A percentile compares a stretch with the other conserved stretches of the same genome.
phyloP scores from a whole-genome alignment of 768 basidiomycete species.

The Phlebiopsis gigantea region DNA sequence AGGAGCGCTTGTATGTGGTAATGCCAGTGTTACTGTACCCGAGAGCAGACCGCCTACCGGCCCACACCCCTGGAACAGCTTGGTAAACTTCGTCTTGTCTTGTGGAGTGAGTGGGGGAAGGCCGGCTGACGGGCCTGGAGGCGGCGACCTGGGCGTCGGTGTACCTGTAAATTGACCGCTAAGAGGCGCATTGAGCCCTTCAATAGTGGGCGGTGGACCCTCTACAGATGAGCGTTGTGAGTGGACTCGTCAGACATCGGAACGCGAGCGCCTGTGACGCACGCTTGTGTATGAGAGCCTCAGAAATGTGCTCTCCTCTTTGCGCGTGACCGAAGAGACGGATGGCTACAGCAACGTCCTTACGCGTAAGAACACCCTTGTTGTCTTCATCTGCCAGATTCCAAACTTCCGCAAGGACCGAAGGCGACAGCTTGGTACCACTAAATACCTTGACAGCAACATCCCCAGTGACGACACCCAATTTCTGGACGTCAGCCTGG shows the following conservation, averaged over 20 bases:
- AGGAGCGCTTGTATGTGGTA: not conserved
- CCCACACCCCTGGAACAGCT: conserved; percentile 67
- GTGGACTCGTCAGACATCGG: conserved; percentile 8
- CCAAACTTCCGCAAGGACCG: conserved; percentile 91
- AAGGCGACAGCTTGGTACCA: conserved; percentile 74
- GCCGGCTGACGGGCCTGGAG: conserved; percentile 32
- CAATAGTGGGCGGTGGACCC: conserved; percentile 78
- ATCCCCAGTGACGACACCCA: conserved; percentile 85
- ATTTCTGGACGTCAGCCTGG: conserved; percentile 69
- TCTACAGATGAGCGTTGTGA: conserved; percentile 38
- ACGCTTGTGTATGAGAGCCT: conserved; percentile 68
- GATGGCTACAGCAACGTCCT: conserved; percentile 83
- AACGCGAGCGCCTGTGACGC: conserved; percentile 15
- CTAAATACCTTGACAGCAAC: conserved; percentile 84
- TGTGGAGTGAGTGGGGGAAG: conserved; percentile 69
- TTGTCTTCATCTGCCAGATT: conserved; percentile 87
- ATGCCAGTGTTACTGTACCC: conserved; percentile 40
- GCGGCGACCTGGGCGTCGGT: conserved; percentile 56
- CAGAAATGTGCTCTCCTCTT: conserved; percentile 65
- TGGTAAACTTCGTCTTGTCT: conserved; percentile 82
- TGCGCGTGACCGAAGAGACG: conserved; percentile 92
- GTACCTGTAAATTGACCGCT: conserved; percentile 49
- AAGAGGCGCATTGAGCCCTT: conserved; percentile 51
- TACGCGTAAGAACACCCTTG: conserved; percentile 86
- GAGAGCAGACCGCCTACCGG: conserved; percentile 74